Evolutionary conservation across 208 protist genomes (phyloP).

Genomic region (Leishmania guyanensis): DNA sequence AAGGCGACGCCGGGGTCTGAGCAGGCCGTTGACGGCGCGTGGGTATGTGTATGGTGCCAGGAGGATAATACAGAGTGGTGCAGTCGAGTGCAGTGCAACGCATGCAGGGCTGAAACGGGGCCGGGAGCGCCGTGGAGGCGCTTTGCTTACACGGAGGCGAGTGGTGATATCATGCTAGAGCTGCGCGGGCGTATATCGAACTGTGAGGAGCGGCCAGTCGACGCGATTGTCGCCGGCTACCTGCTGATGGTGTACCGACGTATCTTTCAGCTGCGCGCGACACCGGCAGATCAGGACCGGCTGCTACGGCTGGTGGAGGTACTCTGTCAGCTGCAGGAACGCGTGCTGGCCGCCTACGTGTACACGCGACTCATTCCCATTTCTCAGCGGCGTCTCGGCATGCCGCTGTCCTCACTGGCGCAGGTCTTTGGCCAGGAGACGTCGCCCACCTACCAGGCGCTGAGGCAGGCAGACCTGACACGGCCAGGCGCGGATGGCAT

Average conservation of each 20-base stretch:
- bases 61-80: slow-evolving; percentile 69
- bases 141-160: slow-evolving; percentile 56
- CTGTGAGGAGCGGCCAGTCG: slow-evolving; percentile 50
- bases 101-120: slow-evolving; percentile 82
- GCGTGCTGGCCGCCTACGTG: slow-evolving; percentile 80
- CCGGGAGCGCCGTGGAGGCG: slow-evolving; percentile 71
- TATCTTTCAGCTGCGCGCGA: slow-evolving; percentile 69
- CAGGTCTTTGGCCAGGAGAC: slow-evolving; percentile 40
- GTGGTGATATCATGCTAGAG: slow-evolving; percentile 64
- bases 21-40: slow-evolving; percentile 45
- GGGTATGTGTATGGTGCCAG: slow-evolving; percentile 87
- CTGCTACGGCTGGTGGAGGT: slow-evolving; percentile 59
- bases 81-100: slow-evolving; percentile 66
- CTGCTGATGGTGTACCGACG: slow-evolving; percentile 86
- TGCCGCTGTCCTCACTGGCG: slow-evolving; percentile 16
- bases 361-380: slow-evolving; percentile 75
- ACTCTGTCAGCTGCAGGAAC: slow-evolving; percentile 73
- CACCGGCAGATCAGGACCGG: slow-evolving; percentile 71
- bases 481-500: slow-evolving; percentile 37
- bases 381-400: slow-evolving; percentile 20
- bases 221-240: slow-evolving; percentile 80
- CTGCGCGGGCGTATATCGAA: slow-evolving; percentile 75
- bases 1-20: not conserved
- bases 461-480: slow-evolving; percentile 20
- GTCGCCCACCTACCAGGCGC: slow-evolving; percentile 33